A percentile compares a stretch with the other conserved stretches of the same genome.
These are phyloP conservation scores for Phyllosticta citrichinensis DNA, from an alignment of 2,329 filamentous ascomycete species.

Conservation along the genomic window DNA sequence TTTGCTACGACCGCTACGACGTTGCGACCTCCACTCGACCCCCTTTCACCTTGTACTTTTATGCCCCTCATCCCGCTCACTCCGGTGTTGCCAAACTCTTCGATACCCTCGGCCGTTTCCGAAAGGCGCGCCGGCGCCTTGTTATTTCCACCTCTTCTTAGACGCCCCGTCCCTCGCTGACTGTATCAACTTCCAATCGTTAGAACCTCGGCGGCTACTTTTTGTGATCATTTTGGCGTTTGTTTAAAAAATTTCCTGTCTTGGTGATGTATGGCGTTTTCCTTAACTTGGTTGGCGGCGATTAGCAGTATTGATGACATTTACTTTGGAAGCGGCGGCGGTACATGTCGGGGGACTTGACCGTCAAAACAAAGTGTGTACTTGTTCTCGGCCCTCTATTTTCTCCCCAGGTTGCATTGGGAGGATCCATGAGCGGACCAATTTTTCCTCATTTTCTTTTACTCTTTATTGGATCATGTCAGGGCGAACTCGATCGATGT, in stretches of 20 bases:
- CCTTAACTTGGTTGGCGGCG: not conserved
- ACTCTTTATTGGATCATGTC: not conserved
- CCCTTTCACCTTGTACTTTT: not conserved
- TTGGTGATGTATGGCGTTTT: not conserved
- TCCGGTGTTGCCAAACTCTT: not conserved
- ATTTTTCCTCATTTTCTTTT: not conserved
- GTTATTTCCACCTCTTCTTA: not conserved
- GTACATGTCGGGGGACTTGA: not conserved
- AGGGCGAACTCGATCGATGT: not conserved
- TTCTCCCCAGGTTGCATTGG: not conserved
- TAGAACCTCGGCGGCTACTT: not conserved
- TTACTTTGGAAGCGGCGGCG: not conserved
- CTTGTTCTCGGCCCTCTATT: not conserved
- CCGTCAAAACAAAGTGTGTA: not conserved
- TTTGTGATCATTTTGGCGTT: not conserved
- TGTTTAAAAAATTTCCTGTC: not conserved
- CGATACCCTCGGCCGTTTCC: not conserved
- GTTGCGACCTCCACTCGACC: not conserved
- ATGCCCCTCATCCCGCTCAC: not conserved
- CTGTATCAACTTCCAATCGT: not conserved
- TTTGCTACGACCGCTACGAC: not conserved
- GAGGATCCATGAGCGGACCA: not conserved
- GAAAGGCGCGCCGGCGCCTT: not conserved
- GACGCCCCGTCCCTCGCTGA: not conserved
- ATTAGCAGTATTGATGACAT: not conserved